Evolutionary conservation across 805 yeast species (phyloP), one percentile per base, ranked within the genome.

Genomic region (Yarrowia sp.): DNA sequence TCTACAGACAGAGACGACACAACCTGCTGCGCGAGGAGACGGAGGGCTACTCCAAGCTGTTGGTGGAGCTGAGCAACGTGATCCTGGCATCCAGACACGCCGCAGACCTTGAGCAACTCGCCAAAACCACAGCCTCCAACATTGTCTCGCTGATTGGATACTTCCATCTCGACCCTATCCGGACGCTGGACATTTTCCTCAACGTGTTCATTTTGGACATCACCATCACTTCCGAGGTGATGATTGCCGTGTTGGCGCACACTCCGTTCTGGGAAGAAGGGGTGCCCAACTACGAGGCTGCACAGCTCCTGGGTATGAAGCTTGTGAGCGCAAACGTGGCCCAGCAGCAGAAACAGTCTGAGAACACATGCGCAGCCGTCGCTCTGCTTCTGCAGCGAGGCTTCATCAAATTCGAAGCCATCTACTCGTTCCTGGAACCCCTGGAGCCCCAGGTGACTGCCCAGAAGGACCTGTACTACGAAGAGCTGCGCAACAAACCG

Each of bases 181-280:
- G 93, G 70, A 85, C 87, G 35, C 81, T 92, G 63, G 90, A 91
- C 72, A 69, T 90, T 0, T 70, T 90, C 9, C 73, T 92, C 42
- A 86, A 86, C 58, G 74, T 90, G 2, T 83, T 84, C 61, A 74
- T 85, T 2, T 78, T 80, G 66, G 80, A 81, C 61, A 70, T 88
- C 7, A 80, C 82, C 5, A 70, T 72, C 8, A 80, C 85, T 55
- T 81, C 83, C 70, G 74, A 77, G 5, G 85, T 88, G 69, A 79
- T 86, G 35, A 46, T 91, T 0, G 74, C 77, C 1, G 78, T 90
- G 32, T 78, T 91, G 64, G 82, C 80, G 69, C 75, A 75, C 3
- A 84, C 94, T 0, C 82, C 81, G 40, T 90, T 90, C 88, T 89
- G 95, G 95, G 40, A 71, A 74, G 91, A 91, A 4, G 92, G 92